These are phyloP conservation scores for Boletus semigastroideus DNA, from an alignment of 1,284 basidiomycete species.

Conservation along the genomic window DNA sequence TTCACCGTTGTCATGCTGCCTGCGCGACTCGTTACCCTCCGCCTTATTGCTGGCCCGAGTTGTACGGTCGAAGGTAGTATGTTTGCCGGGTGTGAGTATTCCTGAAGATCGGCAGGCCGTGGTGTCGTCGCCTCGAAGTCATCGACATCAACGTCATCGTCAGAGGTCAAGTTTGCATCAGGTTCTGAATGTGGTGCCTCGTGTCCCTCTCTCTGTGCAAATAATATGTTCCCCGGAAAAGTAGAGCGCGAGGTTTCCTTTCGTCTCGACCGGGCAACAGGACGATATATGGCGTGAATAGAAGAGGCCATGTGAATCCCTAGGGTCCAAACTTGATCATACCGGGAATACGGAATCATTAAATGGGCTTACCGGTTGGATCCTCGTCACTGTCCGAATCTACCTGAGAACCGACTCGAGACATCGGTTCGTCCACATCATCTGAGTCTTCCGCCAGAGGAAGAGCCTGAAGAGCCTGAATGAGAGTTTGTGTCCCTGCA, in stretches of 20 bases:
- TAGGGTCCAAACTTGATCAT: slow-evolving; percentile 7
- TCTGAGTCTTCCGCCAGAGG: slow-evolving; percentile 72
- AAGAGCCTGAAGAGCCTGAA: slow-evolving; percentile 79
- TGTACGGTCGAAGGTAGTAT: slow-evolving; percentile 9
- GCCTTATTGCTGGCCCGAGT: slow-evolving; percentile 26
- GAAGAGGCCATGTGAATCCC: slow-evolving; percentile 62
- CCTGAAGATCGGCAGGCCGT: slow-evolving; percentile 33
- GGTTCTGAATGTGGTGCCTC: slow-evolving; percentile 30
- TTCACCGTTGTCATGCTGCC: slow-evolving; percentile 72
- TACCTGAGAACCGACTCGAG: slow-evolving; percentile 37
- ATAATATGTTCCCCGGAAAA: slow-evolving; percentile 30
- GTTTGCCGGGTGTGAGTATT: slow-evolving; percentile 18
- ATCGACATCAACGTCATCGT: slow-evolving; percentile 60
- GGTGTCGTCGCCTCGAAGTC: slow-evolving; percentile 54
- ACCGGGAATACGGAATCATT: slow-evolving; percentile 15
- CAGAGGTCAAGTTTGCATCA: slow-evolving; percentile 25
- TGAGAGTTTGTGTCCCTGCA: slow-evolving; percentile 79
- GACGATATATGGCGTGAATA: slow-evolving; percentile 83
- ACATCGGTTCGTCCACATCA: slow-evolving; percentile 59
- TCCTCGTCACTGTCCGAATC: slow-evolving; percentile 67
- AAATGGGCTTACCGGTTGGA: slow-evolving; percentile 30
- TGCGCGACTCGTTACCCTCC: slow-evolving; percentile 39
- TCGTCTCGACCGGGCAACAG: slow-evolving; percentile 65
- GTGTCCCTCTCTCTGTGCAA: slow-evolving; percentile 8
- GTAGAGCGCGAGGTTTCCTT: slow-evolving; percentile 36